Evolutionary conservation across 106 monocot genomes (phyloP), one percentile per base, ranked within the genome.

Genomic region (Dactylorhiza incarnata): DNA sequence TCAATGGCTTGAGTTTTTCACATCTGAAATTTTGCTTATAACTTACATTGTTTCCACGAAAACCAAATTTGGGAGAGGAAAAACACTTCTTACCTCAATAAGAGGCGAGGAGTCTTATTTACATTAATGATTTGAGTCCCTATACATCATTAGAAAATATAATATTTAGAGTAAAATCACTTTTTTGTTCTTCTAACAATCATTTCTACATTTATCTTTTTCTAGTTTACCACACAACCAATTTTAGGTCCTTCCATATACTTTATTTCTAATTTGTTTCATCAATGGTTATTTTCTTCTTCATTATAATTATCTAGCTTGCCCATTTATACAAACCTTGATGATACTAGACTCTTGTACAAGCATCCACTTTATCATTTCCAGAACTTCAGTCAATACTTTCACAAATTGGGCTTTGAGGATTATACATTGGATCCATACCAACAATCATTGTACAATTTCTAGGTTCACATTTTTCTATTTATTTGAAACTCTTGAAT

Each of bases 391-490:
- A 83, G n/a, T 68, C 76, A 59, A 83, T 75, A 69, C 80, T 90
- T 81, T 87, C 83, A 22, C 81, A 90, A 74, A 75, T 90, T 87
- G 87, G 90, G 43, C 51, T 87, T 53, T 72, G 12, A n/a, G 90
- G 87, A 58, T 69, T 87, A 63, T 90, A 90, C 76, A 82, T 80
- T 23, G 90, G 87, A 80, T 90, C 90, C 45, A 78, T 90, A 20
- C 90, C 90, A 45, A 85, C 90, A 61, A 84, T 90, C 67, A 58
- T 90, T 83, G 90, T 85, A 29, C 90, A 90, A 62, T 90, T 90
- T 83, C 85, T 54, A 84, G 90, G 90, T 87, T 26, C 49, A 12
- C 6, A 49, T 76, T 80, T 47, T 25, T 76, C 9, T 53, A 2
- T 20, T 1, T 12, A 22, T 59, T 59, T n/a, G 12, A 44, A 14